Percentiles rank a stretch among this genome's conserved stretches.
Evolutionary conservation across 331 rosid genomes (phyloP).

Genomic region (Malus hybrid): DNA sequence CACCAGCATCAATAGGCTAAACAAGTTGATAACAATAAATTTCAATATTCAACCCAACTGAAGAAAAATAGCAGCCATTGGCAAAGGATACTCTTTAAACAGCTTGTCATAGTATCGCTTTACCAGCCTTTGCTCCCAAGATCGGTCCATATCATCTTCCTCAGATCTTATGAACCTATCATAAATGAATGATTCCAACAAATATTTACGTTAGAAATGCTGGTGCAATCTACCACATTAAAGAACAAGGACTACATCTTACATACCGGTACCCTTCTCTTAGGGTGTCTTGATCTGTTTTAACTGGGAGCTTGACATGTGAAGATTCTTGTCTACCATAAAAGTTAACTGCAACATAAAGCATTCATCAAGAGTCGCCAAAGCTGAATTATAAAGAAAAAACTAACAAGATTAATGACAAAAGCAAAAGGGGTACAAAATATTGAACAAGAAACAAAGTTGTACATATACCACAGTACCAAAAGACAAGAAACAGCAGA

Average conservation of each 20-base stretch:
- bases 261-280: constrained; percentile 79
- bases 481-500: background rate
- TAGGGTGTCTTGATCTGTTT: constrained; percentile 85
- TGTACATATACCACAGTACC: background rate
- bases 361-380: background rate
- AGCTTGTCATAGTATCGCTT: constrained; percentile 87
- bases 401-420: background rate
- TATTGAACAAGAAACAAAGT: background rate
- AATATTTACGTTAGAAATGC: background rate
- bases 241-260: background rate
- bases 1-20: background rate
- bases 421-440: background rate
- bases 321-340: constrained; percentile 57
- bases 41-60: background rate
- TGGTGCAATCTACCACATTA: background rate
- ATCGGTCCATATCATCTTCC: constrained; percentile 84
- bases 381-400: background rate
- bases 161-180: constrained; percentile 79
- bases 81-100: constrained; percentile 92
- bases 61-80: background rate
- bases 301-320: constrained; percentile 51
- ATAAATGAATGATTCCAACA: background rate
- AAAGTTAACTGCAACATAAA: constrained; percentile 46
- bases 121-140: constrained; percentile 98
- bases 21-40: background rate